Percentiles rank a stretch among this genome's conserved stretches.
phyloP scores from a whole-genome alignment of 176 grass and related monocot species.

The Rhipidocladum racemiflorum region DNA sequence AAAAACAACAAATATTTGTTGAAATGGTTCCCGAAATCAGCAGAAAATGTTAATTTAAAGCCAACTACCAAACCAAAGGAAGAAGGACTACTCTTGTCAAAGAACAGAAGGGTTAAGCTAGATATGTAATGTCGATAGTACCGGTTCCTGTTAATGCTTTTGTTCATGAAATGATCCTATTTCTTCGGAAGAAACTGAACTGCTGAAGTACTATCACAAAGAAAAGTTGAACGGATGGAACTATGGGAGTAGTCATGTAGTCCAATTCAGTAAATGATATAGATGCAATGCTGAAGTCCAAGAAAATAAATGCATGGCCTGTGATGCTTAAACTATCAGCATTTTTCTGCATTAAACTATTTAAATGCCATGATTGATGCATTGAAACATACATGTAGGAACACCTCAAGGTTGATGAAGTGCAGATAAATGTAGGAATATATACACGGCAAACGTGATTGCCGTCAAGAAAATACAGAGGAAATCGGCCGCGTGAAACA shows the following conservation, averaged over 20 bases:
- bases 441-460: not conserved
- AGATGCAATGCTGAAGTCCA: not conserved
- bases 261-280: not conserved
- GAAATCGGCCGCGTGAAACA: not conserved
- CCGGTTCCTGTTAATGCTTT: not conserved
- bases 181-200: not conserved
- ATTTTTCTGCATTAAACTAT: conserved; percentile 10
- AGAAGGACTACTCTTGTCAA: not conserved
- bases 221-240: not conserved
- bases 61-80: not conserved
- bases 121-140: not conserved
- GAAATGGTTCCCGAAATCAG: not conserved
- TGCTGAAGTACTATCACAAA: not conserved
- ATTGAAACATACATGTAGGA: not conserved
- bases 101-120: no score
- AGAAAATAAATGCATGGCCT: not conserved
- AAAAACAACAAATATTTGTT: not conserved
- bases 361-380: not conserved
- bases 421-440: not conserved
- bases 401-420: not conserved
- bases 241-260: not conserved
- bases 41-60: not conserved
- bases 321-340: not conserved
- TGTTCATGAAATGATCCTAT: not conserved
- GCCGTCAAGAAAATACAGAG: not conserved